Evolutionary conservation across 164 flowering plant genomes (phyloP).

Genomic region (Nymphaea thermarum): DNA sequence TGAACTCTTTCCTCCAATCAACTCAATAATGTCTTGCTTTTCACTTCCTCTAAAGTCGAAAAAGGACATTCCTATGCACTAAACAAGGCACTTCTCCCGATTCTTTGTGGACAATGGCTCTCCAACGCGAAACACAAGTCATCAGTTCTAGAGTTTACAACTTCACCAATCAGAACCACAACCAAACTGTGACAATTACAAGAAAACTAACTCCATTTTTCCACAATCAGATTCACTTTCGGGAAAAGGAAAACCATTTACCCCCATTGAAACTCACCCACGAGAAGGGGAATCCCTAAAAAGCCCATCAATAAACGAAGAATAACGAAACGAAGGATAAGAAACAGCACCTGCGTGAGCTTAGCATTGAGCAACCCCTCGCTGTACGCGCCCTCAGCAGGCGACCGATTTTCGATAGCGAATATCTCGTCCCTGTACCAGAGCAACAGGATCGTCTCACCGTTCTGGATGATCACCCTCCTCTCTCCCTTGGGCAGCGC

Average conservation of each 20-base stretch:
- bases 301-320: neutral
- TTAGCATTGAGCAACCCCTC: constrained; percentile 90
- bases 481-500: constrained; percentile 92
- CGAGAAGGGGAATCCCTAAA: neutral
- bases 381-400: constrained; percentile 88
- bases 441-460: constrained; percentile 63
- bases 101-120: no score
- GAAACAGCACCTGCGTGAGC: constrained; percentile 48
- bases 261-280: neutral
- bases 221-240: neutral
- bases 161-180: no score
- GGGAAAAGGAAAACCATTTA: neutral
- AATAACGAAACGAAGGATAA: neutral
- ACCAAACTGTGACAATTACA: neutral
- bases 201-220: neutral
- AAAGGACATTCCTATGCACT: no score
- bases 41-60: no score
- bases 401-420: constrained; percentile 87
- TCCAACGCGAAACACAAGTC: no score
- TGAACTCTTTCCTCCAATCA: no score
- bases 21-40: no score
- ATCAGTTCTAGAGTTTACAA: no score
- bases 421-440: constrained; percentile 80
- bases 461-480: constrained; percentile 76
- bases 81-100: no score